phyloP scores from a whole-genome alignment of 1,284 basidiomycete genomes.

The Apiotrichum porosum region DNA sequence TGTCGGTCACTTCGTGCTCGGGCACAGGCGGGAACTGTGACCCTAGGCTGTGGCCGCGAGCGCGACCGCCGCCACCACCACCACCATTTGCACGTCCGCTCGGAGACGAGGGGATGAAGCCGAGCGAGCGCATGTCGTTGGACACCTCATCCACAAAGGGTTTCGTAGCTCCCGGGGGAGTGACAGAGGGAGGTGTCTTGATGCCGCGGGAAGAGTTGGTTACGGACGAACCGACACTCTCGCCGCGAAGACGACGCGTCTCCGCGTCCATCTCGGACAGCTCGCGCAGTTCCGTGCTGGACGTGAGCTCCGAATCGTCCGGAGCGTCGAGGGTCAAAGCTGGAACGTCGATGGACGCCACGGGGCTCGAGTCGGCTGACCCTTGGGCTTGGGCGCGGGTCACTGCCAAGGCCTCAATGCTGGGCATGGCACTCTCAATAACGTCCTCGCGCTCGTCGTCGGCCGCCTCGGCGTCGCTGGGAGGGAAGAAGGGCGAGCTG shows the following conservation, averaged over 20 bases:
- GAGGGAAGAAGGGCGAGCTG: neutral
- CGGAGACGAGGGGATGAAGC: constrained; percentile 15
- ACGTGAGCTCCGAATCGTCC: neutral
- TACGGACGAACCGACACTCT: constrained; percentile 26
- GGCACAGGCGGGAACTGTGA: constrained; percentile 38
- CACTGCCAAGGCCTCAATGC: neutral
- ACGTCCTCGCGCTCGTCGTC: constrained; percentile 1
- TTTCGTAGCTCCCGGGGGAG: neutral
- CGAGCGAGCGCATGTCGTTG: constrained; percentile 23
- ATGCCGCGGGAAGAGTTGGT: constrained; percentile 22
- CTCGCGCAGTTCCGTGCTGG: neutral
- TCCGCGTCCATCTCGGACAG: too few species aligned
- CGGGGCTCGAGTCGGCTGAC: neutral
- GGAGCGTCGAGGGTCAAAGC: neutral
- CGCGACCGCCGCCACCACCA: too few species aligned
- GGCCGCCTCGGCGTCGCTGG: constrained; percentile 1
- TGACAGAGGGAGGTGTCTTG: constrained; percentile 4
- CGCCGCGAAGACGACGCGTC: constrained; percentile 20
- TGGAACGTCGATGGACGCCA: neutral
- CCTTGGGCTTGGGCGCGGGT: neutral
- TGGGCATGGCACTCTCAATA: neutral
- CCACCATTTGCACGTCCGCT: too few species aligned
- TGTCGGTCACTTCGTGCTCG: constrained; percentile 29
- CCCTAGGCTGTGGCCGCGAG: constrained; percentile 22
- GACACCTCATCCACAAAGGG: constrained; percentile 4